Conservation (phyloP, 225 moss, liverwort and hornwort genomes). For the Ulota crispa region DNA sequence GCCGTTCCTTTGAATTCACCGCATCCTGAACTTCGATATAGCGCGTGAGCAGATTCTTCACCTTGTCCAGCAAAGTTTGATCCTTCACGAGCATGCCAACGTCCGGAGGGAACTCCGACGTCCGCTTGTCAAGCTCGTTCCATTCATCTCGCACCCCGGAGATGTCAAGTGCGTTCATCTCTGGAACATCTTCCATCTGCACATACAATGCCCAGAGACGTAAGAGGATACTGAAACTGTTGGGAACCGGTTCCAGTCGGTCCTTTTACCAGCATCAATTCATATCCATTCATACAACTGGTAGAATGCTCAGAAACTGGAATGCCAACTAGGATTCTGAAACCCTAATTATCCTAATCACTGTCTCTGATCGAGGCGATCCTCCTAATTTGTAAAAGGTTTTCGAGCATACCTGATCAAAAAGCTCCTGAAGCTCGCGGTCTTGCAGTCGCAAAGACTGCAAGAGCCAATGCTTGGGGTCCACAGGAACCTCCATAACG, state of each 20-base stretch:
- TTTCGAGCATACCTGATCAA: conserved; percentile 68
- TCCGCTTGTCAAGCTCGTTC: conserved; percentile 78
- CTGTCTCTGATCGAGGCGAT: background rate
- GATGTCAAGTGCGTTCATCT: conserved; percentile 67
- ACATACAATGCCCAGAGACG: background rate
- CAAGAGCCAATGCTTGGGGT: conserved; percentile 91
- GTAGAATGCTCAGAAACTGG: background rate
- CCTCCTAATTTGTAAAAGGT: background rate
- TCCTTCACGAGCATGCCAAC: conserved; percentile 91
- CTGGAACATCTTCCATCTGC: conserved; percentile 89
- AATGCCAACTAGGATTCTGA: conserved; percentile 1
- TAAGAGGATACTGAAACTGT: background rate
- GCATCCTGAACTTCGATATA: conserved; percentile 61
- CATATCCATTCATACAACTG: background rate
- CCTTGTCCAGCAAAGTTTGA: conserved; percentile 81
- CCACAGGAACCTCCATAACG: conserved; percentile 79
- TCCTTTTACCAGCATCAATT: background rate
- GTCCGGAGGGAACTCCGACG: conserved; percentile 65
- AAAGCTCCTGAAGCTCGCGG: conserved; percentile 80
- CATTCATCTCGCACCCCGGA: conserved; percentile 77
- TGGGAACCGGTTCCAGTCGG: background rate
- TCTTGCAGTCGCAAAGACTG: conserved; percentile 87
- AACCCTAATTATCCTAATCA: background rate
- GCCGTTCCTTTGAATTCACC: conserved; percentile 33
- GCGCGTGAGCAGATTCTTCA: conserved; percentile 80